Conservation (phyloP, 2,329 filamentous ascomycete species). For the Trichophyton verrucosum region DNA sequence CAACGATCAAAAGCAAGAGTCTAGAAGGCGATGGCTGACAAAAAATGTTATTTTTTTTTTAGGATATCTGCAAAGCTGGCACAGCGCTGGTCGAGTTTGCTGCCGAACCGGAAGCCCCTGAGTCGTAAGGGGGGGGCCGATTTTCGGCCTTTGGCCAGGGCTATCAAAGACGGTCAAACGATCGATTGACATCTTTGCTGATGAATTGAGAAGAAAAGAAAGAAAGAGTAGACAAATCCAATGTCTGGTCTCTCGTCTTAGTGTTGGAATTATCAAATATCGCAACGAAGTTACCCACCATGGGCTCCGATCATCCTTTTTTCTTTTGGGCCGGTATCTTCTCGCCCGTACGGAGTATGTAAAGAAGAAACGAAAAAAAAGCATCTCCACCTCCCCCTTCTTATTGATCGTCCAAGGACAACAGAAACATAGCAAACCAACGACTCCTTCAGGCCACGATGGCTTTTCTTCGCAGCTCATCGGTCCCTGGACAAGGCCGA, state of each 20-base stretch:
- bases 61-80: conserved; percentile 69
- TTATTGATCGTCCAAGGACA: neutral
- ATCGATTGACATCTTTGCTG: neutral
- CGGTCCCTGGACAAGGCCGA: neutral
- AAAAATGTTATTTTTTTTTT: conserved; percentile 3
- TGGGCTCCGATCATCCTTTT: neutral
- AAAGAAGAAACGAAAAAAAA: neutral
- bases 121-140: neutral
- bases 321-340: neutral
- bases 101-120: conserved; percentile 9
- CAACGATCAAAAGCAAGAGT: neutral
- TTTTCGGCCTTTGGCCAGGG: neutral
- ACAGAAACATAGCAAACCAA: conserved; percentile 1
- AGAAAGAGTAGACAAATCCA: neutral
- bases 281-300: neutral
- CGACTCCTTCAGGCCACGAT: neutral
- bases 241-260: neutral
- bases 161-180: conserved; percentile 1
- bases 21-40: conserved; percentile 6
- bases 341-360: neutral
- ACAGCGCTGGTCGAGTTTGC: conserved; percentile 64
- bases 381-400: conserved; percentile 1
- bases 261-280: conserved; percentile 1
- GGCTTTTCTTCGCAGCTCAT: neutral
- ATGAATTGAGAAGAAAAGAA: neutral